Conservation (phyloP, 805 yeast genomes). For the Kodamaea leandrae region DNA sequence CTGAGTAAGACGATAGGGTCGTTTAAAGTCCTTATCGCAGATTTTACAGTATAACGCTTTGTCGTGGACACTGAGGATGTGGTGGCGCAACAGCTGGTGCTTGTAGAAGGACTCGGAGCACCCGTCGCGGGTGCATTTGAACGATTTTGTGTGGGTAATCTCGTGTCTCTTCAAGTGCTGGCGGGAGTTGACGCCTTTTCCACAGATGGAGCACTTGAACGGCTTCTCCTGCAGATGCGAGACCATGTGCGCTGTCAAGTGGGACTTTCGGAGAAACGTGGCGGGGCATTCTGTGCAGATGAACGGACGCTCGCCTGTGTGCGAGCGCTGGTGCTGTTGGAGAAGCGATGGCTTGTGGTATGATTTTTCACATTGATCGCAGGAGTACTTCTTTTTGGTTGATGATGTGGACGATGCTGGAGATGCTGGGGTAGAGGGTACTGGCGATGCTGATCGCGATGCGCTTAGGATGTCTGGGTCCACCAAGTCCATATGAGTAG, state of each 20-base stretch:
- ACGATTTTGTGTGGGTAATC: slow-evolving; percentile 68
- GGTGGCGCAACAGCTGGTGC: slow-evolving; percentile 74
- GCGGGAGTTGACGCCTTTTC: slow-evolving; percentile 73
- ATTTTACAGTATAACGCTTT: slow-evolving; percentile 51
- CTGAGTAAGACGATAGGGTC: slow-evolving; percentile 62
- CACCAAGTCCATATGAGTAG: no score
- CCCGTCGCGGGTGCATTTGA: slow-evolving; percentile 54
- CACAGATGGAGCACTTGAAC: slow-evolving; percentile 67
- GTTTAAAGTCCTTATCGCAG: slow-evolving; percentile 63
- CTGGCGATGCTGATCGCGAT: background rate
- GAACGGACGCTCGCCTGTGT: slow-evolving; percentile 77
- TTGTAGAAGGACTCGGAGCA: slow-evolving; percentile 71
- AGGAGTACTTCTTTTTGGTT: slow-evolving; percentile 52
- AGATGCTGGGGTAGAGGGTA: slow-evolving; percentile 1
- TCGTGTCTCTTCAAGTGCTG: slow-evolving; percentile 87
- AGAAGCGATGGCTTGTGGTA: slow-evolving; percentile 79
- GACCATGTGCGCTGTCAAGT: slow-evolving; percentile 69
- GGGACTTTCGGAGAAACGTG: slow-evolving; percentile 73
- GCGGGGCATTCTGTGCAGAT: slow-evolving; percentile 61
- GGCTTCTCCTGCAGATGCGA: slow-evolving; percentile 69
- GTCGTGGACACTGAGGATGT: slow-evolving; percentile 61
- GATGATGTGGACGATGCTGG: slow-evolving; percentile 5
- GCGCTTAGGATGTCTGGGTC: background rate
- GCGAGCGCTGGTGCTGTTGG: slow-evolving; percentile 78
- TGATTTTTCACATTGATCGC: slow-evolving; percentile 66